Evolutionary conservation across 2,329 filamentous ascomycete genomes (phyloP).

Genomic region (Metarhizium sp.): DNA sequence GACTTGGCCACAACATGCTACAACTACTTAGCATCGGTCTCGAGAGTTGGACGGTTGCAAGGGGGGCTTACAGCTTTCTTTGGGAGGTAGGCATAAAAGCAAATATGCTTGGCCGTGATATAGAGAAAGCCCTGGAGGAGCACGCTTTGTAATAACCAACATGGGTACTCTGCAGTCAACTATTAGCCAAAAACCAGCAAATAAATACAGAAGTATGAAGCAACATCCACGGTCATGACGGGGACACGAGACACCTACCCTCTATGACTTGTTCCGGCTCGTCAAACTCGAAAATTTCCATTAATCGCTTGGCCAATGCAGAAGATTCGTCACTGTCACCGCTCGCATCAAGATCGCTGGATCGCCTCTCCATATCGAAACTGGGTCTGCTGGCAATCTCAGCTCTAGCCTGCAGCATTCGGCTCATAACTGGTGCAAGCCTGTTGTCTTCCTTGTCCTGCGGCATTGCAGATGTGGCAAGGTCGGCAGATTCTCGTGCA

Average conservation of each 20-base stretch:
- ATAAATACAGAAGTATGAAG: not conserved
- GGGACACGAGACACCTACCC: slow-evolving; percentile 33
- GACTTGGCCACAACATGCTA: slow-evolving; percentile 72
- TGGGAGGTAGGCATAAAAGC: slow-evolving; percentile 95
- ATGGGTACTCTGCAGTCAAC: slow-evolving; percentile 64
- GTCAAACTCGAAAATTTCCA: slow-evolving; percentile 80
- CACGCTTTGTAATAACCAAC: slow-evolving; percentile 86
- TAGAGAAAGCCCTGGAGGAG: slow-evolving; percentile 93
- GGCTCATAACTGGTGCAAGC: slow-evolving; percentile 63
- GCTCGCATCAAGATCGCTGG: slow-evolving; percentile 26
- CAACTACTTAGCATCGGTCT: slow-evolving; percentile 8
- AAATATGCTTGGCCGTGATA: slow-evolving; percentile 85
- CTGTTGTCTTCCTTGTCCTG: slow-evolving; percentile 29
- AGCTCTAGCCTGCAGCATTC: slow-evolving; percentile 65
- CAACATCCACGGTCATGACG: not conserved
- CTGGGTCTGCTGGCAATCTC: slow-evolving; percentile 51
- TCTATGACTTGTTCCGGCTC: slow-evolving; percentile 75
- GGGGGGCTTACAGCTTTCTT: slow-evolving; percentile 66
- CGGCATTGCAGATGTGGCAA: slow-evolving; percentile 13
- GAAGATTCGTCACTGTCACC: slow-evolving; percentile 35
- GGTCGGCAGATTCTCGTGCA: slow-evolving; percentile 15
- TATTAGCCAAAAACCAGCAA: not conserved
- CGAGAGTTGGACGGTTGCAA: not conserved
- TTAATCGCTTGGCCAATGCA: slow-evolving; percentile 60
- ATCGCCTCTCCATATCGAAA: slow-evolving; percentile 42